phyloP scores from a whole-genome alignment of 108 stramenopile species.

The Cyclotella kingstonii region DNA sequence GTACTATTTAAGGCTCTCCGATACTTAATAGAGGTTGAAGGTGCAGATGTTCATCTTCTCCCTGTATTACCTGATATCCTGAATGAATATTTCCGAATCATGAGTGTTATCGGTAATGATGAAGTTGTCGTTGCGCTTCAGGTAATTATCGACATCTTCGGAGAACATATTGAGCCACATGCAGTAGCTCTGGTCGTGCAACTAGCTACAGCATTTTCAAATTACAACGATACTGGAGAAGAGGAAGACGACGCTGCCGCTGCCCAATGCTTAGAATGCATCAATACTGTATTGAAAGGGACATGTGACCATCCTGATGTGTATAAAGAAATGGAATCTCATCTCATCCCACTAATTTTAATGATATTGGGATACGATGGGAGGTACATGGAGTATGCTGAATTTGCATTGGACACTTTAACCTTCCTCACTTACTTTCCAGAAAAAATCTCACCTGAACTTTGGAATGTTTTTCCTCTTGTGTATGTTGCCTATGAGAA shows the following conservation, averaged over 20 bases:
- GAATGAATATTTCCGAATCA: constrained; percentile 96
- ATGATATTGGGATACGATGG: constrained; percentile 90
- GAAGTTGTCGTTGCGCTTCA: constrained; percentile 93
- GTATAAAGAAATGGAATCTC: constrained; percentile 84
- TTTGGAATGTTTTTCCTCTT: constrained; percentile 94
- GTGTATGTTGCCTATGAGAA: constrained; percentile 88
- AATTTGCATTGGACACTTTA: constrained; percentile 90
- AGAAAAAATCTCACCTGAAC: constrained; percentile 67
- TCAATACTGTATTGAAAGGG: constrained; percentile 90
- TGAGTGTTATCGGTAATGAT: constrained; percentile 96
- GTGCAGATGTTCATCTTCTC: constrained; percentile 82
- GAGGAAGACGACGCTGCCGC: constrained; percentile 97
- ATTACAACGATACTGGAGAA: constrained; percentile 88
- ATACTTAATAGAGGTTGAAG: constrained; percentile 88
- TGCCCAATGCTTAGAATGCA: constrained; percentile 93
- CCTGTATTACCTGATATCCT: constrained; percentile 91
- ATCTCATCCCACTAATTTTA: constrained; percentile 83
- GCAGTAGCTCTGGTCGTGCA: constrained; percentile 89
- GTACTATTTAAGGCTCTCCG: constrained; percentile 63
- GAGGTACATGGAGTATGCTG: constrained; percentile 93
- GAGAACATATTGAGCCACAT: constrained; percentile 93
- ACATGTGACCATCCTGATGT: constrained; percentile 72
- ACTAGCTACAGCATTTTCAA: constrained; percentile 83
- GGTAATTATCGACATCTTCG: constrained; percentile 91
- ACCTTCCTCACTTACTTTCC: constrained; percentile 95